A percentile compares a stretch with the other conserved stretches of the same genome.
Conservation (phyloP, 2,329 filamentous ascomycete genomes). For the Zymoseptoria pseudotritici region DNA sequence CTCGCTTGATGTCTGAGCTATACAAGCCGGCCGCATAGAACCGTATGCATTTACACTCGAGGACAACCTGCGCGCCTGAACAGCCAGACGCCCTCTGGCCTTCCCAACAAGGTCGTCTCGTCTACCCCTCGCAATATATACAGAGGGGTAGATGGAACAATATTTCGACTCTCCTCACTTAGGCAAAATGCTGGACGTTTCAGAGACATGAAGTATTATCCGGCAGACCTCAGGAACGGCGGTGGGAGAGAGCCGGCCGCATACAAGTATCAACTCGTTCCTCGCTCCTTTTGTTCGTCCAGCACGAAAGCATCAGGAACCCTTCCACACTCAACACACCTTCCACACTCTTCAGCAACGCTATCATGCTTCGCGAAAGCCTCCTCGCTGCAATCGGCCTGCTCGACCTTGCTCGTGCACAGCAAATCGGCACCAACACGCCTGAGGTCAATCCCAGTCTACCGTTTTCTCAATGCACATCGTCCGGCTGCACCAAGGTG, state of each 20-base stretch:
- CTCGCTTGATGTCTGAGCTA: background rate
- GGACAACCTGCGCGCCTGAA: background rate
- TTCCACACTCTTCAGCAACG: background rate
- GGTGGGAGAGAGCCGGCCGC: background rate
- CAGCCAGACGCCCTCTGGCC: background rate
- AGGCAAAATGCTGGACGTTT: background rate
- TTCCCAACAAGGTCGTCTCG: background rate
- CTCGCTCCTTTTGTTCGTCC: background rate
- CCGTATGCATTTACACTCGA: background rate
- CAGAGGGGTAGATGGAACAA: background rate
- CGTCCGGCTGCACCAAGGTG: slow-evolving; percentile 34
- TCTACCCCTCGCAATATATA: background rate
- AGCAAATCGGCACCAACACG: slow-evolving; percentile 35
- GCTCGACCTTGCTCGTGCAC: slow-evolving; percentile 11
- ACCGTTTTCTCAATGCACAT: slow-evolving; percentile 30
- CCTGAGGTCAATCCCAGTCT: slow-evolving; percentile 37
- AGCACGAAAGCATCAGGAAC: background rate
- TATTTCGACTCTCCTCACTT: background rate
- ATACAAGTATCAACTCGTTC: background rate
- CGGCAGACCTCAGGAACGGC: no score
- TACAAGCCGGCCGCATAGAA: background rate
- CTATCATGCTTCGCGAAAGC: background rate
- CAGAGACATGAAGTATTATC: background rate
- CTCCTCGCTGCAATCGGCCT: background rate
- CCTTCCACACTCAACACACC: background rate